These are phyloP conservation scores for Rhizoclosmatium globosum DNA, from an alignment of 192 early-diverging fungal genomes.

Conservation along the genomic window DNA sequence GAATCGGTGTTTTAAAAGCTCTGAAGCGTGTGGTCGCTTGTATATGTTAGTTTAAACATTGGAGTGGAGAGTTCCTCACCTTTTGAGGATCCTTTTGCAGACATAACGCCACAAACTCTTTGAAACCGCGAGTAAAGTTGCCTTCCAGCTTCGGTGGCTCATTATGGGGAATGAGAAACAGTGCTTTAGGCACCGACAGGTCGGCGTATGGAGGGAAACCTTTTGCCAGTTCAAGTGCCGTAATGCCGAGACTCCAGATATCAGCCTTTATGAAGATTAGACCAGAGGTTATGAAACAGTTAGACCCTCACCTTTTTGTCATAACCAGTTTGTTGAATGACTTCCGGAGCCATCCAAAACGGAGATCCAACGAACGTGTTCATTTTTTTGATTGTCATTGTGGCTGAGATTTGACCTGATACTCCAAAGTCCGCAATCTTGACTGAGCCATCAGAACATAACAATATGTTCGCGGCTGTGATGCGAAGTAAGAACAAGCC, in stretches of 20 bases:
- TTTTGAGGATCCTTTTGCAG: constrained; percentile 83
- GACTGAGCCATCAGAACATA: constrained; percentile 79
- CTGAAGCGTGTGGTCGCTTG: constrained; percentile 87
- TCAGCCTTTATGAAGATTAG: constrained; percentile 74
- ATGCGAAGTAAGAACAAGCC: not conserved
- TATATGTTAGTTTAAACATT: constrained; percentile 4
- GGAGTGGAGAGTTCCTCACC: constrained; percentile 50
- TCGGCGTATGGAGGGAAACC: constrained; percentile 92
- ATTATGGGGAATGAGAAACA: constrained; percentile 93
- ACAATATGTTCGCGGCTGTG: constrained; percentile 82
- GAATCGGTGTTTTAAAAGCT: constrained; percentile 88
- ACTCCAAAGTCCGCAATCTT: constrained; percentile 99
- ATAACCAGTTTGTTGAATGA: constrained; percentile 94
- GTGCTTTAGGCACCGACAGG: constrained; percentile 87
- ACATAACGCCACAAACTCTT: constrained; percentile 89
- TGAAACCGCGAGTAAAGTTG: constrained; percentile 80
- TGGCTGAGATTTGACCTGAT: constrained; percentile 90
- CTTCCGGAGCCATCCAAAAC: constrained; percentile 91
- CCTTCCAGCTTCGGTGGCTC: constrained; percentile 84
- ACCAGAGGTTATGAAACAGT: not conserved
- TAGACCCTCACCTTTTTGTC: constrained; percentile 73
- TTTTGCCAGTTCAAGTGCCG: constrained; percentile 94
- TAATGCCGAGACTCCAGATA: constrained; percentile 98
- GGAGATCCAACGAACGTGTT: constrained; percentile 99
- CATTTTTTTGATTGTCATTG: constrained; percentile 82